Conservation (phyloP, 169 alveolate species). For the Plasmodium yoelii region DNA sequence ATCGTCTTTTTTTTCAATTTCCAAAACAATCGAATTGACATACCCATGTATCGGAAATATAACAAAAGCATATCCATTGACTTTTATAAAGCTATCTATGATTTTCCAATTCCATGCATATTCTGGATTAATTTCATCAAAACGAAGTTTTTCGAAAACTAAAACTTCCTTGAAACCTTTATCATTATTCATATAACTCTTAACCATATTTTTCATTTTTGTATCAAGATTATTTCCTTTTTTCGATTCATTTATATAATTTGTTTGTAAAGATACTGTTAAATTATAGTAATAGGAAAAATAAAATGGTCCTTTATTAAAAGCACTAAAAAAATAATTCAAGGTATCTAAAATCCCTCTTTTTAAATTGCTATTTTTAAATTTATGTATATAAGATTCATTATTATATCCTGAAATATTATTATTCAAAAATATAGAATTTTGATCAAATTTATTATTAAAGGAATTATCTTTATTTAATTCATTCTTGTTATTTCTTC, state of each 20-base stretch:
- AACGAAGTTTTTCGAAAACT: constrained; percentile 36
- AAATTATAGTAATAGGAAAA: constrained; percentile 71
- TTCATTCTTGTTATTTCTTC: constrained; percentile 22
- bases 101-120: constrained; percentile 75
- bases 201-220: too few species aligned
- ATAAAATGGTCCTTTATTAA: constrained; percentile 74
- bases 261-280: constrained; percentile 50
- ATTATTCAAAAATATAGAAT: constrained; percentile 11
- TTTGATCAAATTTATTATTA: constrained; percentile 18
- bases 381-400: constrained; percentile 60
- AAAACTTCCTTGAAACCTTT: background rate
- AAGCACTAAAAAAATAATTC: constrained; percentile 45
- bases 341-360: constrained; percentile 40
- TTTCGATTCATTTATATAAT: constrained; percentile 14
- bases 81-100: constrained; percentile 13
- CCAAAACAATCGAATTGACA: constrained; percentile 30
- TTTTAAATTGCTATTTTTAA: constrained; percentile 44
- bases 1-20: constrained; percentile 69
- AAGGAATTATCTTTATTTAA: background rate
- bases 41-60: constrained; percentile 66
- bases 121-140: constrained; percentile 44
- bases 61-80: constrained; percentile 51
- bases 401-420: constrained; percentile 5
- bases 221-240: constrained; percentile 10
- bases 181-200: background rate